Evolutionary conservation across 768 basidiomycete genomes (phyloP), one percentile per base, ranked within the genome.

Genomic region (Lactarius trivialis): DNA sequence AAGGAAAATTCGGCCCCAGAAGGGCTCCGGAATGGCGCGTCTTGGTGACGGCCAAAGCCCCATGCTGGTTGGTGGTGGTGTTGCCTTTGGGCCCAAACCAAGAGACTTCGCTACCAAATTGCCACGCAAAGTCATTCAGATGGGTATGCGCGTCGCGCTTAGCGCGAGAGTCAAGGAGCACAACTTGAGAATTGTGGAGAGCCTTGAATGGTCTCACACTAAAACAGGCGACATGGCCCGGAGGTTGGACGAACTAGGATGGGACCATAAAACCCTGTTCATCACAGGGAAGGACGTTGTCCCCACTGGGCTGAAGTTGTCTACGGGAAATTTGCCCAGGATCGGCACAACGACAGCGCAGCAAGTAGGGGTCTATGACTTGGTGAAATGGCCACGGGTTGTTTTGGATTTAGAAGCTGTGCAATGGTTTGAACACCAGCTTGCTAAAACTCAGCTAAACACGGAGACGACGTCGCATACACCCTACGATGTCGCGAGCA

Each of bases 91-190:
- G 33, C 92, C 93, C 0, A 88, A 91, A 71, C 91, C 93, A 3
- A 83, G 93, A 54, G 91, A 97, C 72, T 98, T 95, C 73, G 85
- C 89, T 68, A 93, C 93, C 21, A 88, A 91, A 66, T 81, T 99
- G 39, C 90, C 91, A n/a, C 82, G 91, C 65, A 98, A 98, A 75
- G 89, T 97, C 67, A 81, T 93, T 45, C 79, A 91, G 68, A 89
- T 98, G 85, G 96, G 95, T 11, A 86, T 98, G 84, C 83, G 91
- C 24, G 88, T 94, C 55, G 94, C 92, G 2, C 74, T 98, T 50
- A 93, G 91, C 67, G 81, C 84, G 48, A 93, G 93, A 73, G 77
- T 96, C 70, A 81, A 82, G 68, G 88, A 92, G 64, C 81, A 82
- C 45, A 75, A 81, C 48, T 76, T 99, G 15, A 86, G 89, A 53